These are phyloP conservation scores for Populus simonii DNA, from an alignment of 345 rosid genomes.

Conservation along the genomic window DNA sequence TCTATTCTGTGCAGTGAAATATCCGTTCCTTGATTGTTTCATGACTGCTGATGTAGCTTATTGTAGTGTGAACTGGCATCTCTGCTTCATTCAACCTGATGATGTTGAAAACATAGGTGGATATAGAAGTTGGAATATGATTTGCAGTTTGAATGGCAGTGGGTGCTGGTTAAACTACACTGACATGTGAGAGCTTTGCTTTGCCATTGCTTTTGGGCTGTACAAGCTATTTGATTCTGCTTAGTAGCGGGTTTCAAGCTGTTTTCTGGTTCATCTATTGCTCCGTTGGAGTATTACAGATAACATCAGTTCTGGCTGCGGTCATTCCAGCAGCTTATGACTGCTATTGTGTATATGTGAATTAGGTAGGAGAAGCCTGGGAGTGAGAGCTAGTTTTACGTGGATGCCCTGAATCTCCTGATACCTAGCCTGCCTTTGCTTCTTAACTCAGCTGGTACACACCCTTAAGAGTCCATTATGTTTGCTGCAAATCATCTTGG, in stretches of 20 bases:
- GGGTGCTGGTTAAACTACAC: not conserved
- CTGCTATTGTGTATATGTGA: not conserved
- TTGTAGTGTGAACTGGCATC: conserved; percentile 15
- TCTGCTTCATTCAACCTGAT: conserved; percentile 17
- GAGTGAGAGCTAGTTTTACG: not conserved
- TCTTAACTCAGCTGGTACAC: not conserved
- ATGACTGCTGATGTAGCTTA: conserved; percentile 15
- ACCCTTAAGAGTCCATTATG: not conserved
- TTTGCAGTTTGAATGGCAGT: not conserved
- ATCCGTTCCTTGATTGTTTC: conserved; percentile 8
- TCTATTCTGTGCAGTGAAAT: conserved; percentile 14
- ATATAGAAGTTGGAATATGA: not conserved
- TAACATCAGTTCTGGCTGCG: no score
- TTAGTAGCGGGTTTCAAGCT: no score
- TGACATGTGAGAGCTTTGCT: not conserved
- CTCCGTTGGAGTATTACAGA: no score
- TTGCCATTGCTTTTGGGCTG: not conserved
- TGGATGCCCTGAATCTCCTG: not conserved
- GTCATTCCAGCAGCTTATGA: not conserved
- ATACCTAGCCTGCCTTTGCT: not conserved
- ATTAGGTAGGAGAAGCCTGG: not conserved
- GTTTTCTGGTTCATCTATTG: no score
- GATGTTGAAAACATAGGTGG: conserved; percentile 16
- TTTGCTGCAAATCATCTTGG: not conserved
- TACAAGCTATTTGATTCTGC: not conserved